These are phyloP conservation scores for Thalassiosira oceanica DNA, from an alignment of 352 stramenopile species.

Conservation along the genomic window DNA sequence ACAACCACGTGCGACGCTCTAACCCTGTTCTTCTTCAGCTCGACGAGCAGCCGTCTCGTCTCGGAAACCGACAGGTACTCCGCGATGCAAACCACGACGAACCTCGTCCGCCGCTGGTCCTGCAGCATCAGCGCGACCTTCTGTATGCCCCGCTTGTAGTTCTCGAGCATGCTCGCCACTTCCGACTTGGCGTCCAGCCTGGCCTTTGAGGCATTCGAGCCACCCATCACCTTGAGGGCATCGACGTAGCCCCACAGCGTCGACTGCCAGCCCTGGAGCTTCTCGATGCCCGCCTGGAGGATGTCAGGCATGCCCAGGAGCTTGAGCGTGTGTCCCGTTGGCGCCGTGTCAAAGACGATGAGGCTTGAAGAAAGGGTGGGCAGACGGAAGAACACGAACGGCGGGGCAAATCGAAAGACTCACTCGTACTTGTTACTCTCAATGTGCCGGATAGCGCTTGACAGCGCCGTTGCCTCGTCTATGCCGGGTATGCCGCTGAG, in stretches of 20 bases:
- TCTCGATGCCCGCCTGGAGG: slow-evolving; percentile 83
- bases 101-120: slow-evolving; percentile 72
- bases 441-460: slow-evolving; percentile 82
- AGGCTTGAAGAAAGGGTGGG: too few species aligned
- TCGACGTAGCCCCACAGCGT: too few species aligned
- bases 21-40: slow-evolving; percentile 67
- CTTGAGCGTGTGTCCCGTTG: slow-evolving; percentile 86
- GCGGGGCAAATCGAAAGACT: too few species aligned
- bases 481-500: slow-evolving; percentile 76
- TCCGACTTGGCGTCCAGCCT: too few species aligned
- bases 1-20: slow-evolving; percentile 71
- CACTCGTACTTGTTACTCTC: slow-evolving; percentile 79
- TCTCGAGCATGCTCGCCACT: too few species aligned
- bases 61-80: slow-evolving; percentile 80
- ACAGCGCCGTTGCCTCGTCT: slow-evolving; percentile 83
- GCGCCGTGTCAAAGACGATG: slow-evolving; percentile 87
- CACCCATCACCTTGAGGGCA: too few species aligned
- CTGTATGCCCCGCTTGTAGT: too few species aligned
- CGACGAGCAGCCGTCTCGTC: slow-evolving; percentile 68
- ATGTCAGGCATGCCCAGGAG: slow-evolving; percentile 85
- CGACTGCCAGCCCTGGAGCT: too few species aligned
- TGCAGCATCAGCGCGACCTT: too few species aligned
- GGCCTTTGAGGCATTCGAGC: too few species aligned
- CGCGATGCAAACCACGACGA: slow-evolving; percentile 84
- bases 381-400: too few species aligned